Evolutionary conservation across 2,329 filamentous ascomycete genomes (phyloP).

Genomic region (Mariannaea elegans): DNA sequence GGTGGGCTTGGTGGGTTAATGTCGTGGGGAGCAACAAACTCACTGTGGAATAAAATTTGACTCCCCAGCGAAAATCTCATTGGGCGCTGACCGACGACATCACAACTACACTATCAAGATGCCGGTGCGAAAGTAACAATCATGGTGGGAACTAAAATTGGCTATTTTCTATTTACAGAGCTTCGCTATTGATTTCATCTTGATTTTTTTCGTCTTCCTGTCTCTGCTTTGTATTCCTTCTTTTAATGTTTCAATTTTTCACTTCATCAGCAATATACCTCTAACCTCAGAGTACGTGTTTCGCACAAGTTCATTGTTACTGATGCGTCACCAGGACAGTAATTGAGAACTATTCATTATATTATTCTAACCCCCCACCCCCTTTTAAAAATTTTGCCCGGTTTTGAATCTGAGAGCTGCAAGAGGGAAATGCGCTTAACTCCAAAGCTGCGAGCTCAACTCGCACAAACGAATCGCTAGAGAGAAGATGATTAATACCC

Average conservation of each 20-base stretch:
- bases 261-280: too few species aligned
- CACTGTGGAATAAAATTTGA: slow-evolving; percentile 34
- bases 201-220: too few species aligned
- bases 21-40: slow-evolving; percentile 9
- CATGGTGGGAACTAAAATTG: neutral
- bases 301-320: too few species aligned
- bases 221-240: too few species aligned
- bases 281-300: too few species aligned
- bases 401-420: neutral
- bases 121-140: too few species aligned
- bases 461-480: neutral
- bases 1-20: slow-evolving; percentile 19
- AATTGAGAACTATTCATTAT: too few species aligned
- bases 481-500: neutral
- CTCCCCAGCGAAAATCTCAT: slow-evolving; percentile 30
- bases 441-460: neutral
- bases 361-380: too few species aligned
- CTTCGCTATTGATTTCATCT: neutral
- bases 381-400: neutral
- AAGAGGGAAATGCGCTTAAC: neutral
- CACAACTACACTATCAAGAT: slow-evolving; percentile 1
- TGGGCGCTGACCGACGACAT: slow-evolving; percentile 30
- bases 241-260: too few species aligned
- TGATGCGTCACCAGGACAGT: too few species aligned
- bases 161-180: neutral